These are phyloP conservation scores for Cutaneotrichosporon cavernicola DNA, from an alignment of 1,284 basidiomycete species.

Conservation along the genomic window DNA sequence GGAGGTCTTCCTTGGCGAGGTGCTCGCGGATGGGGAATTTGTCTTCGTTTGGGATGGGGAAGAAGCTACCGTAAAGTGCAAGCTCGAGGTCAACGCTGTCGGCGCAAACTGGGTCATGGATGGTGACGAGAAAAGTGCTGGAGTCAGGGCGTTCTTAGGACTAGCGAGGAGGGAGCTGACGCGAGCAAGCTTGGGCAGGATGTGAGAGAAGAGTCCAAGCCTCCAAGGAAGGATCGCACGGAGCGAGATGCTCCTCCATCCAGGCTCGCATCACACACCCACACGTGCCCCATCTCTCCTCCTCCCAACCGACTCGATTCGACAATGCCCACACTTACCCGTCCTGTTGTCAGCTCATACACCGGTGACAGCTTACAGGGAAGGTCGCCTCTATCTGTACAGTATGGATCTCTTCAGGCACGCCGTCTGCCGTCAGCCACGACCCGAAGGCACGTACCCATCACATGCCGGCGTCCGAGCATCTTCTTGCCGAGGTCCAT, in stretches of 20 bases:
- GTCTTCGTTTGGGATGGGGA: conserved; percentile 71
- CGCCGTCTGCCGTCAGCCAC: conserved; percentile 34
- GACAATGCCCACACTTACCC: conserved; percentile 19
- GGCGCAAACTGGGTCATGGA: conserved; percentile 89
- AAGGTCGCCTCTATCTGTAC: conserved; percentile 94
- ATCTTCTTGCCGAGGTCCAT: conserved; percentile 90
- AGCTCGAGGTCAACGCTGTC: conserved; percentile 72
- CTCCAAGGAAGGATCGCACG: too few species aligned
- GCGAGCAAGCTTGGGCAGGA: not conserved
- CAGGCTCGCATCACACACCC: not conserved
- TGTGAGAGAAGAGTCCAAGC: not conserved
- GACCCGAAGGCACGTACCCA: conserved; percentile 47
- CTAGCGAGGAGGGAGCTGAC: too few species aligned
- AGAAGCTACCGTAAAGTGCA: conserved; percentile 89
- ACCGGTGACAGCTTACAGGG: conserved; percentile 58
- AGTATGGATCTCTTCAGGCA: conserved; percentile 61
- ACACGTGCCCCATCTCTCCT: not conserved
- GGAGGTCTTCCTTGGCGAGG: conserved; percentile 61
- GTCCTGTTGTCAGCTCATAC: conserved; percentile 28
- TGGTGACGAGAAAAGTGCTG: conserved; percentile 89
- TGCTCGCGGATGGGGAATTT: conserved; percentile 63
- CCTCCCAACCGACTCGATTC: too few species aligned
- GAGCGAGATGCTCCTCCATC: too few species aligned
- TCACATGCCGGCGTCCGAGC: conserved; percentile 86
- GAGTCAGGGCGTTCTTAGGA: conserved; percentile 1